Evolutionary conservation across 2,329 filamentous ascomycete species (phyloP), one percentile per base, ranked within the genome.

Genomic region (Fusarium phyllophilum): DNA sequence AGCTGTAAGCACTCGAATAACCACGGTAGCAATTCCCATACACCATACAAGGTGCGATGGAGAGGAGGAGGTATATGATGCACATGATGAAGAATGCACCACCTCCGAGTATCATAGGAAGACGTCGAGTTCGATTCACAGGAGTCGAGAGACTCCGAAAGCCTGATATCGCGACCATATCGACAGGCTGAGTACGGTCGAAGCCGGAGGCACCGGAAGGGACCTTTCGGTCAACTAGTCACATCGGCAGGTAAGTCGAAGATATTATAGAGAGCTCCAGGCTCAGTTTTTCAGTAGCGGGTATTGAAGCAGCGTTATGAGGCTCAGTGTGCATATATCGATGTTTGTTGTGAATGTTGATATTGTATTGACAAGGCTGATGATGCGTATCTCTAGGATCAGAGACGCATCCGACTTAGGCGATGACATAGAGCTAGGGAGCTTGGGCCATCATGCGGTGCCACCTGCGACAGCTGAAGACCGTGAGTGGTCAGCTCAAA

Each of bases 1-100:
- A 87, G 56, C 85, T 86, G 75, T 78, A 86, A 29, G 66, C 72
- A 61, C 74, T 77, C 31, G 71, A 68, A 75, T 78, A 80, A 59
- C 79, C 79, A 46, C 70, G 72, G 62, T 81, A 82, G 70, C 78
- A 80, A 55, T 67, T 73, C 41, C 74, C 78, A 33, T 66, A 72
- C 60, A 78, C 71, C 62, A 79, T 65, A 74, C 79, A 79, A 24
- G 79, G 79, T 51, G 77, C 72, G 42, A 79, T 58, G 58, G 77
- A 73, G 24, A 80, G 49, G 14, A 79, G 59, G 31, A 80, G 58
- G 69, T 78, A 76, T 68, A 77, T 71, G 38, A 78, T n/a, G 22
- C 65, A 74, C 73, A 79, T 77, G 48, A 79, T 73, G 68, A 78
- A 78, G 61, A 78, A 51, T n/a, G 61, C 59, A 13, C 52, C 60